phyloP scores from a whole-genome alignment of 768 basidiomycete species.

The Lyophyllum shimeji region DNA sequence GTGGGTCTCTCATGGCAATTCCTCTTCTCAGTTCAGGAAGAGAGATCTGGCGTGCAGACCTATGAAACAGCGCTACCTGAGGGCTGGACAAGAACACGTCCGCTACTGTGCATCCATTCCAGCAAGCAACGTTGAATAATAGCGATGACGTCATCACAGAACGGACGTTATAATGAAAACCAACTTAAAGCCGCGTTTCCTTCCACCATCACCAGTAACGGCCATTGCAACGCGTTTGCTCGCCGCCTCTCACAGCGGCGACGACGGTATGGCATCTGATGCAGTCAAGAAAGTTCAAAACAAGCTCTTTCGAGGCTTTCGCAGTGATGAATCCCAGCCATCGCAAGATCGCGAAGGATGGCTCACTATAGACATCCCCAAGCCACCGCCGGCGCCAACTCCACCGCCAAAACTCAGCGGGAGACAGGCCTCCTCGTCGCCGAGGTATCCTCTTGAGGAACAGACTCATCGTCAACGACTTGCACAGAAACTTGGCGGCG shows the following conservation, averaged over 20 bases:
- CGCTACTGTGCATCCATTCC: too few relatives aligned
- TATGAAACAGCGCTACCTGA: too few relatives aligned
- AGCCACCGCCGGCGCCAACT: constrained; percentile 36
- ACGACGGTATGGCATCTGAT: constrained; percentile 33
- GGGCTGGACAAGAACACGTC: too few relatives aligned
- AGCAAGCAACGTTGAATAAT: neutral
- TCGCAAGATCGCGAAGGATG: constrained; percentile 25
- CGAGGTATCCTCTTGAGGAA: constrained; percentile 23
- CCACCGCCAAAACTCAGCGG: constrained; percentile 44
- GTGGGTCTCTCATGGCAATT: too few relatives aligned
- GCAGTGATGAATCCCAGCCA: constrained; percentile 15
- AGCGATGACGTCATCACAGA: neutral
- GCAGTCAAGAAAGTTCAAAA: constrained; percentile 67
- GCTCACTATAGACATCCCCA: constrained; percentile 75
- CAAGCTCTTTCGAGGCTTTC: constrained; percentile 62
- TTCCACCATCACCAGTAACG: neutral
- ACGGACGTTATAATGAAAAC: neutral
- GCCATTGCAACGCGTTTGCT: neutral
- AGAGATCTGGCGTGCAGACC: too few relatives aligned
- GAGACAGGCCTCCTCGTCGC: constrained; percentile 38
- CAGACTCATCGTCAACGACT: constrained; percentile 64
- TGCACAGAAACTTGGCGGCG: constrained; percentile 56
- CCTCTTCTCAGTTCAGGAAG: too few relatives aligned
- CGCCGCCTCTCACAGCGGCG: neutral
- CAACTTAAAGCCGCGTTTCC: neutral